Base-by-base conservation (phyloP, 2,329 filamentous ascomycete genomes). In the Thelonectria olida region DNA sequence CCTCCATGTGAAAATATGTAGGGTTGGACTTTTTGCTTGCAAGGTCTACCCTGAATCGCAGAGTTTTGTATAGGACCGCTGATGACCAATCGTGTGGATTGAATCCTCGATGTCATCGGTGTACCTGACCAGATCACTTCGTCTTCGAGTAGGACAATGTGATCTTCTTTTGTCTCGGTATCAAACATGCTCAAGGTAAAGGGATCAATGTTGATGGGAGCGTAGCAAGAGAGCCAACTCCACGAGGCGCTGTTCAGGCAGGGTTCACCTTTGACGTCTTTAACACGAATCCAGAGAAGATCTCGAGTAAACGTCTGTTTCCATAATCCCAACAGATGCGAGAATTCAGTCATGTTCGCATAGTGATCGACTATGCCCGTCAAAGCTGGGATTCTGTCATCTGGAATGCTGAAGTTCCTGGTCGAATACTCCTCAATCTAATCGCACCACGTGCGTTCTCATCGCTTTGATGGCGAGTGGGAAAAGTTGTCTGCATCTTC, bases 341-440 rank as follows among this genome's bases (percentile, higher is more conserved):
- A 48, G 2, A 55, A 47, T 1, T 39, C 39, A 1, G 60, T 56
- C 9, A 4, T 36, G 9, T 63, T n/a, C 4, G 25, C 15, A n/a
- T 63, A 63, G 17, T 49, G 17, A 20, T 49, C 31, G 7, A 42
- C 15, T 8, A 63, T 60, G 4, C 60, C 62, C 3, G 51, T 25
- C 6, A 63, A 27, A 9, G 54, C 54, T 8, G 27, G 15, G 2
- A 63, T 25, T 2, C 41, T 17, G 4, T 63, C 62, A 15, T 25
- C 41, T 12, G 19, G 8, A 22, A 64, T 31, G 1, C 34, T 63
- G 19, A 64, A 28, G 4, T 45, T 19, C 17, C 59, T 28, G 1
- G 12, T 23, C 2, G 62, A 60, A 23, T 64, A 63, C 7, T 54
- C 53, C 5, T 48, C 25, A n/a, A 63, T 56, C 62, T 51, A 64